Percentiles rank a stretch among this genome's conserved stretches.
Conservation (phyloP, 148 eudicot species). For the Cornus suecica region DNA sequence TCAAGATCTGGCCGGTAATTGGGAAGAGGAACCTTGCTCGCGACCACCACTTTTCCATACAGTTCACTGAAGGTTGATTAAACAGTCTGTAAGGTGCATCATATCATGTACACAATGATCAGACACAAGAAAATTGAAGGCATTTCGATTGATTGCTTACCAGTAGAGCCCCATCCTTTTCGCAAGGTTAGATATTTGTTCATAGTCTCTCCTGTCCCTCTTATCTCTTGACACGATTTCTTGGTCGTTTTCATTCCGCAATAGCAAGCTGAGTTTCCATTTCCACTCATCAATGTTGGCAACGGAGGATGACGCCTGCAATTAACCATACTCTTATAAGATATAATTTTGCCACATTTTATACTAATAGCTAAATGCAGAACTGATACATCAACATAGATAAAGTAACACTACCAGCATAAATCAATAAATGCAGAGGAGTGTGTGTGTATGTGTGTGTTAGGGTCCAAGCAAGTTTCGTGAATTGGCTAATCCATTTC, state of each 20-base stretch:
- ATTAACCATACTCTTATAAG: conserved; percentile 13
- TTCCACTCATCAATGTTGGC: conserved; percentile 98
- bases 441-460: background rate
- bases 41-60: conserved; percentile 95
- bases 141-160: conserved; percentile 30
- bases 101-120: background rate
- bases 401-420: background rate
- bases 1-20: conserved; percentile 98
- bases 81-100: background rate
- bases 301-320: conserved; percentile 89
- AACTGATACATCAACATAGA: background rate
- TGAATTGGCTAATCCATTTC: background rate
- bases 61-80: conserved; percentile 43
- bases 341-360: background rate
- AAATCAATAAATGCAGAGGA: background rate
- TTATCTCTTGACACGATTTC: conserved; percentile 91
- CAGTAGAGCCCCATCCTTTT: conserved; percentile 91
- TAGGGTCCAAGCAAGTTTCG: background rate
- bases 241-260: conserved; percentile 70
- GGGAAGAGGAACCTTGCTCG: conserved; percentile 97
- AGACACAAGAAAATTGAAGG: conserved; percentile 12
- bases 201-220: conserved; percentile 85
- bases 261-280: conserved; percentile 92
- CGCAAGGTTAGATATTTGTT: conserved; percentile 92
- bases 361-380: background rate